These are phyloP conservation scores for Fraxinus floribunda DNA, from an alignment of 305 asterid genomes.

Conservation along the genomic window DNA sequence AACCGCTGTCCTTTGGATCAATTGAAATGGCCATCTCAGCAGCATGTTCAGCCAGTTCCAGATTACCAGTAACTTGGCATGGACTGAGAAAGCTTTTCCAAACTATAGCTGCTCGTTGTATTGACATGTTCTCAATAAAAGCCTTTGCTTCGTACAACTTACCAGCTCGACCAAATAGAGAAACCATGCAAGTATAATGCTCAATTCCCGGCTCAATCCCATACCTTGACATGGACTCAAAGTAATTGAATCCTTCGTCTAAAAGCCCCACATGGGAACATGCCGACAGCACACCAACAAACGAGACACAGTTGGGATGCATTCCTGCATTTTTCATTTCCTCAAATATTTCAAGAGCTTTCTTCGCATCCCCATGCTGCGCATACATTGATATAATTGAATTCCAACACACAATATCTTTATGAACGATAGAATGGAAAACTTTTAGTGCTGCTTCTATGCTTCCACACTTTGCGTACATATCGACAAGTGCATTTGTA, in stretches of 20 bases:
- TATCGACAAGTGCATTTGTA: conserved; percentile 38
- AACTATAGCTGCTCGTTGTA: conserved; percentile 29
- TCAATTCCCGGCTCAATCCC: conserved; percentile 45
- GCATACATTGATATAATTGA: conserved; percentile 41
- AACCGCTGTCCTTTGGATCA: conserved; percentile 47
- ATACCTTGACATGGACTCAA: conserved; percentile 28
- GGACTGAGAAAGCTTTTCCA: conserved; percentile 57
- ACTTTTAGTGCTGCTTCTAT: conserved; percentile 24
- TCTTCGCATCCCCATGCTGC: conserved; percentile 41
- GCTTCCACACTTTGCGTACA: conserved; percentile 53
- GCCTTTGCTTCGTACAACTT: conserved; percentile 39
- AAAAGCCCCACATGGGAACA: conserved; percentile 50
- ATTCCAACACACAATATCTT: conserved; percentile 46
- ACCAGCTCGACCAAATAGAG: conserved; percentile 51
- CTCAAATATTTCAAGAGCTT: conserved; percentile 36
- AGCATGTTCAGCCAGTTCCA: conserved; percentile 39
- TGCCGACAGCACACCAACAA: conserved; percentile 44
- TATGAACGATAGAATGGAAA: conserved; percentile 17
- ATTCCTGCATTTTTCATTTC: conserved; percentile 33
- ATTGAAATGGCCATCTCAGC: conserved; percentile 39
- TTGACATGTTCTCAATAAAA: conserved; percentile 42
- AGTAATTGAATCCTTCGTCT: conserved; percentile 40
- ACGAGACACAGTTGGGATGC: conserved; percentile 39
- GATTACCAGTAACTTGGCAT: conserved; percentile 33
- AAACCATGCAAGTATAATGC: conserved; percentile 49